Base-by-base conservation (phyloP, 495 filamentous ascomycete species). In the Neohortaea acidophila region DNA sequence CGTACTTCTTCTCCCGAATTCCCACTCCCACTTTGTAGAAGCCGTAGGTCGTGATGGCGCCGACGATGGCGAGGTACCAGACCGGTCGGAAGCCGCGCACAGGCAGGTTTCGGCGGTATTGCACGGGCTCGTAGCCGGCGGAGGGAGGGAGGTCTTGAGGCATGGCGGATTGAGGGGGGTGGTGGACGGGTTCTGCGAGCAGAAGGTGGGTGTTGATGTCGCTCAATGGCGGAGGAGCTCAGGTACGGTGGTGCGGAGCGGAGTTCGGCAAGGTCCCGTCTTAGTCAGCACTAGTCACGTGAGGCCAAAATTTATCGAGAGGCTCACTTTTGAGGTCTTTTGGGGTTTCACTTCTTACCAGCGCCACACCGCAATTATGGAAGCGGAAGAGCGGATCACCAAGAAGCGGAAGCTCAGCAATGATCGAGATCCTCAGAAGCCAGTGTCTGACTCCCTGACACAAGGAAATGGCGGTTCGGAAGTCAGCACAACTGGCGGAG, bases 31-130 rank as follows among this genome's bases (percentile, higher is more conserved):
- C 58, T 56, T 77, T 81, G 60, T 81, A 94, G 66, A 84, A 87
- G 11, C 89, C 89, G 55, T 81, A 96, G 37, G 69, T 68, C 79
- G 89, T 85, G 51, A 93, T 63, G 20, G 63, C 58, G 48, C 72
- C 77, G 59, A 82, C 72, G 30, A 67, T 81, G 49, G 77, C 45
- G 52, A 96, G 70, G 58, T 93, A 79, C 44, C 71, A 65, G 14
- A 66, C 58, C 6, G 89, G 87, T 35, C 78, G 75, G 75, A 94
- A 93, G 44, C 91, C 87, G 44, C 82, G 79, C 41, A 77, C 78
- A 41, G 89, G 91, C 51, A 97, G 61, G 64, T 96, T 94, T 57
- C 89, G 84, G 79, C 93, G 93, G 69, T 92, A 97, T 62, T 96
- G 89, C 36, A 97, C 76, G 49, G 84, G 79, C 52, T 72, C 79